Evolutionary conservation across 1,284 basidiomycete species (phyloP), one percentile per base, ranked within the genome.

Genomic region (Malassezia brasiliensis): DNA sequence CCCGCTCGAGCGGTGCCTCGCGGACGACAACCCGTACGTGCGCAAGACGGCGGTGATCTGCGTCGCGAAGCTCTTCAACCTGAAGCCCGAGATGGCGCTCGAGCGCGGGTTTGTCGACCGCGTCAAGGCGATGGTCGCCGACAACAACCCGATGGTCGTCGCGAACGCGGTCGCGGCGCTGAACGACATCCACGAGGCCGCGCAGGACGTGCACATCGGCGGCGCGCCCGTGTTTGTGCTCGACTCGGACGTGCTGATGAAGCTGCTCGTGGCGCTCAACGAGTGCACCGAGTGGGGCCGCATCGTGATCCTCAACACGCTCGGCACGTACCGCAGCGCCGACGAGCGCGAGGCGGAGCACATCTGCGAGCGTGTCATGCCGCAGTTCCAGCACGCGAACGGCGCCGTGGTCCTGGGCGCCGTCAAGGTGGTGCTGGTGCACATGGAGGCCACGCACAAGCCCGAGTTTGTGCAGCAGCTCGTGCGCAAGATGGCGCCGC

Each of bases 241-340:
- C 71, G 90, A 90, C 45, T 78, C 83, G 20, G 76, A 82, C 1
- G 82, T 91, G 47, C 81, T 98, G 54, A 85, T 82, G 75, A 96
- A 94, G 75, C 82, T 98, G 4, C 81, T 98, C 56, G 86, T 96
- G 50, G 93, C 93, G 2, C 80, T 98, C 34, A 96, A 96, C 75
- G 94, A 96, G 77, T 96, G 93, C 75, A 94, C 93, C 0, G 93
- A 98, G 78, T 98, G 93, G 93, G 93, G 93, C 32, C 83, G 93
- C 54, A 90, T 98, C 20, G 88, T 90, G 1, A 85, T 98, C 47
- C 78, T 98, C 51, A 86, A 86, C 57, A 88, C 88, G 0, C 78
- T 98, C 39, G 81, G 88, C 9, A 82, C 88, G 47, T 98, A 96
- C 76, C 80, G 80, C 47, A 82, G 89, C 0, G 78, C 80, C 28